Base-by-base conservation (phyloP, 108 stramenopile genomes). In the Skeletonema costatum region DNA sequence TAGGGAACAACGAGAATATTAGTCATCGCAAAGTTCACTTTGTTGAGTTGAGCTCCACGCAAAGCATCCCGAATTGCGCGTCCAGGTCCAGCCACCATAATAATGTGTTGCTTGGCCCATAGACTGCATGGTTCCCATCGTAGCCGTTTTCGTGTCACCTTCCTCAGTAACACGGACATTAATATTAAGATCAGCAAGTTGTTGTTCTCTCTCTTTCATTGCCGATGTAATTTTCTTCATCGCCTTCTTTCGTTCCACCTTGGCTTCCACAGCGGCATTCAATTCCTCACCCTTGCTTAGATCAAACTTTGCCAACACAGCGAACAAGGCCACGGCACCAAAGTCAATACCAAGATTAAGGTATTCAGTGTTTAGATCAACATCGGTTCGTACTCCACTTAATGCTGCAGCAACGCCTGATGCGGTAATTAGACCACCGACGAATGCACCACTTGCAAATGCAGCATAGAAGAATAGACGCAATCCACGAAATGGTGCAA, bases 291-390 rank as follows among this genome's bases (percentile, higher is more conserved):
- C 86, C 67, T 91, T 89, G 59, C 80, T 90, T 1, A 90, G 6
- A 80, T 94, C 93, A 32, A 81, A 80, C 70, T 87, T 88, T 14
- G 86, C 84, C 21, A 87, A 58, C 12, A 90, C 48, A 17, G 68
- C 91, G 79, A 94, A 89, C 11, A 83, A 58, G 13, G 87, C 78
- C 12, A 90, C 93, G 10, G 91, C 91, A 14, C 90, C 93, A 76
- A 94, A 94, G 74, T 94, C 93, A 58, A 94, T 92, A n/a, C 88
- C 93, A 35, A 94, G 75, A 66, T 94, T 94, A 21, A 89, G 14
- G 13, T 88, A 88, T 71, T 94, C 90, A 0, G 87, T 84, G 48
- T 90, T 86, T 56, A 94, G 58, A 70, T 94, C 88, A 1, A 94
- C 78, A 64, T 94, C 93, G 12, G 83, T 74, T 35, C 91, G 75